Base-by-base conservation (phyloP, 1,284 basidiomycete genomes). In the Ceratobasidium sp. region DNA sequence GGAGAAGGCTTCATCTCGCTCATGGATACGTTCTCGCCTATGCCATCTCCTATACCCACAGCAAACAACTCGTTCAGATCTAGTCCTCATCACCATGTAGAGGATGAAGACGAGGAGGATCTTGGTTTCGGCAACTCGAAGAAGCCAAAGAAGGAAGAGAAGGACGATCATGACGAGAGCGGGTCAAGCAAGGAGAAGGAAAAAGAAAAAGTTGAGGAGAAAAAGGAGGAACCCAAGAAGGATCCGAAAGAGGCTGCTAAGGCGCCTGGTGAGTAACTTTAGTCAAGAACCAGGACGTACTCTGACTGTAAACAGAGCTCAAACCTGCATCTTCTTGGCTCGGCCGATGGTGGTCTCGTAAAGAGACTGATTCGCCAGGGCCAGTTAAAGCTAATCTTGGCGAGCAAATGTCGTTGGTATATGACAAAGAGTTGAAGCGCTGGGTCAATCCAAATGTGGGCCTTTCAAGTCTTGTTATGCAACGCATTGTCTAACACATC, bases 381-480 rank as follows among this genome's bases (percentile, higher is more conserved):
- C 94, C 95, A 6, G 83, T 96, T 71, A 92, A 89, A 79, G 97
- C 97, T 18, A 98, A 94, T 77, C 86, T 99, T 26, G 97, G 97
- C 21, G 94, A 99, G 78, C 90, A 97, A 79, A 94, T 87, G 36
- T 85, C 89, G 55, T 97, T 99, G 83, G 93, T 95, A 77, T 99
- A 93, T 80, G 97, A 99, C 81, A 90, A 92, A 77, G 95, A 98
- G 26, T 86, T 92, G 75, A 97, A 97, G 81, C 88, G 92, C 74
- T 99, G 97, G 97, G 91, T 99, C 23, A 96, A 98, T 81, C 96
- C 93, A 82, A 96, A 92, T 82, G 94, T 93, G 76, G 79, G 85
- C 78, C 12, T 4, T 69, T 36, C 36, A 39, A 14, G 30, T 28
- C 58, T 65, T 45, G 50, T 52, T 52, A 0, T 65, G n/a, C 8